Conservation (phyloP, 495 filamentous ascomycete genomes). For the Alectoria sarmentosa region DNA sequence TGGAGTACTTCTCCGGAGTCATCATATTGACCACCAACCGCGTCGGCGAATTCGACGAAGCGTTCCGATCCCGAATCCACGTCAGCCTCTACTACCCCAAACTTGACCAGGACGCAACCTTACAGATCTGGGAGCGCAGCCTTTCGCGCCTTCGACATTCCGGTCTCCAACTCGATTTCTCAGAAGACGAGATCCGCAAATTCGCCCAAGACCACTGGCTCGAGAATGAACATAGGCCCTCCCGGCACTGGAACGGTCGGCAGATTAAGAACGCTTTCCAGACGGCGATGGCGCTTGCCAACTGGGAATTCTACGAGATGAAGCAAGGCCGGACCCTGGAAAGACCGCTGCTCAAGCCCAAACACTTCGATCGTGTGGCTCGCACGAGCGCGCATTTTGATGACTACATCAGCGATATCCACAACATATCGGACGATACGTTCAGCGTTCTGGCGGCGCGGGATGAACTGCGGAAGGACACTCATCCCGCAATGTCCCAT, state of each 20-base stretch:
- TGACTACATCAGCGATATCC: not conserved
- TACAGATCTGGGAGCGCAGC: slow-evolving; percentile 14
- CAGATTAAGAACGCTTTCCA: slow-evolving; percentile 44
- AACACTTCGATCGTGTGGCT: not conserved
- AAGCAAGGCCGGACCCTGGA: not conserved
- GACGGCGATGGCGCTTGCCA: slow-evolving; percentile 36
- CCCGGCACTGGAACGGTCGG: slow-evolving; percentile 38
- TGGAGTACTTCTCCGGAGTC: slow-evolving; percentile 52
- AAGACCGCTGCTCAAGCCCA: not conserved
- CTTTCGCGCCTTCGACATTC: not conserved
- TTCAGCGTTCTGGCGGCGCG: not conserved
- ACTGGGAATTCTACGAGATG: slow-evolving; percentile 23
- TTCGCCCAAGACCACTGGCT: not conserved
- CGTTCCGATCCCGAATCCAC: slow-evolving; percentile 46
- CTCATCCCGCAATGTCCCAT: not conserved
- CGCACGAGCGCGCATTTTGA: slow-evolving; percentile 1
- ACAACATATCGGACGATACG: not conserved
- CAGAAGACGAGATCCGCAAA: not conserved
- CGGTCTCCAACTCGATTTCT: not conserved
- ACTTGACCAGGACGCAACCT: not conserved
- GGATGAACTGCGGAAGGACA: not conserved
- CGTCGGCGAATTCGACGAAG: slow-evolving; percentile 39
- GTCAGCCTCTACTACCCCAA: slow-evolving; percentile 24
- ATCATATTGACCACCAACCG: slow-evolving; percentile 51
- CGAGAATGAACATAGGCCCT: not conserved